A percentile compares a stretch with the other conserved stretches of the same genome.
phyloP scores from a whole-genome alignment of 495 filamentous ascomycete species.

The Daldinia caldariorum region DNA sequence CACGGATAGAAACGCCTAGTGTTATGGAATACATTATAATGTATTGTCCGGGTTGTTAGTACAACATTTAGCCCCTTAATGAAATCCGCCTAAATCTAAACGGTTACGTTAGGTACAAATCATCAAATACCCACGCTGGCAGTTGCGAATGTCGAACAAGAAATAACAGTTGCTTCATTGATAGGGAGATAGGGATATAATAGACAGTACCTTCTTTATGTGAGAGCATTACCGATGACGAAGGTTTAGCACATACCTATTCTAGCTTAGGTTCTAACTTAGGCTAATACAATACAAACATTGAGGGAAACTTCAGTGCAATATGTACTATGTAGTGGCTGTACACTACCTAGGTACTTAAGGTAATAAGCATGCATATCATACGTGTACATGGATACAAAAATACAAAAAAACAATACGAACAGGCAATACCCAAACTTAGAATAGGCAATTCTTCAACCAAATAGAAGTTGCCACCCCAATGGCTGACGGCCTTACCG shows the following conservation, averaged over 20 bases:
- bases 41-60: neutral
- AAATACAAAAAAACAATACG: neutral
- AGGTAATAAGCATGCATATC: neutral
- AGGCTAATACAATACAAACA: neutral
- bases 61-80: constrained; percentile 1
- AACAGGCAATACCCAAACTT: constrained; percentile 10
- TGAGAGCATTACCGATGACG: no score
- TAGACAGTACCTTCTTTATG: no score
- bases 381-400: neutral
- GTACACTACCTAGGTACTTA: no score
- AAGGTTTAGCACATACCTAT: neutral
- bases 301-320: neutral
- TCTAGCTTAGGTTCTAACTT: neutral
- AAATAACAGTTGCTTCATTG: neutral
- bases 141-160: neutral
- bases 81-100: neutral
- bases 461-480: constrained; percentile 21
- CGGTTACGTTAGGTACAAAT: neutral
- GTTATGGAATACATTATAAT: neutral
- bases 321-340: no score
- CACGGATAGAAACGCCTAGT: neutral
- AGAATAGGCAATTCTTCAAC: constrained; percentile 8
- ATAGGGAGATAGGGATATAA: no score
- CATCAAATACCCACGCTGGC: neutral
- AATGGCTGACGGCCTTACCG: constrained; percentile 29